phyloP scores from a whole-genome alignment of 805 yeast genomes.

The Pichia deserticola region DNA sequence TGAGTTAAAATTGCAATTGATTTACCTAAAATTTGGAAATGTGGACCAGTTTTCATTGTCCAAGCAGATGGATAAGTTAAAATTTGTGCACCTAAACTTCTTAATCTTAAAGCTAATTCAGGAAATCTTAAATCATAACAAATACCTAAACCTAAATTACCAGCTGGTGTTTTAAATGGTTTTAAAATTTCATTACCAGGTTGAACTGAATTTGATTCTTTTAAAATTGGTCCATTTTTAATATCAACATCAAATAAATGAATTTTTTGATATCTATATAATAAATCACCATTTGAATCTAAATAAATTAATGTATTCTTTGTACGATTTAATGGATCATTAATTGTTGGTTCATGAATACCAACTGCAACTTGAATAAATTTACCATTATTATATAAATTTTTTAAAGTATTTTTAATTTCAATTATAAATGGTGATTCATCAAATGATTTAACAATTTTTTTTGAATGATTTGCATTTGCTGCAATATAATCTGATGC shows the following conservation, averaged over 20 bases:
- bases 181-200: slow-evolving; percentile 53
- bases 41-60: slow-evolving; percentile 89
- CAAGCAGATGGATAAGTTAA: slow-evolving; percentile 87
- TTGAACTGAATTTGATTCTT: slow-evolving; percentile 73
- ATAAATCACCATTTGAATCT: slow-evolving; percentile 52
- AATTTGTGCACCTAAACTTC: slow-evolving; percentile 67
- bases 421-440: slow-evolving; percentile 35
- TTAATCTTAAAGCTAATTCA: slow-evolving; percentile 58
- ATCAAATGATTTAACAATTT: slow-evolving; percentile 44
- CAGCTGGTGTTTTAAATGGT: slow-evolving; percentile 55
- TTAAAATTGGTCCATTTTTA: slow-evolving; percentile 70
- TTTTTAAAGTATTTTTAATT: slow-evolving; percentile 39
- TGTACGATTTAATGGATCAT: slow-evolving; percentile 36
- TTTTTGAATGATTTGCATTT: slow-evolving; percentile 55
- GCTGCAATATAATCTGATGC: slow-evolving; percentile 84
- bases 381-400: slow-evolving; percentile 32
- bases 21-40: slow-evolving; percentile 74
- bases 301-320: slow-evolving; percentile 73
- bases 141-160: slow-evolving; percentile 62
- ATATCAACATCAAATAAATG: slow-evolving; percentile 88
- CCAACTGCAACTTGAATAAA: slow-evolving; percentile 72
- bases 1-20: slow-evolving; percentile 89
- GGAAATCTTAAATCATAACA: slow-evolving; percentile 90
- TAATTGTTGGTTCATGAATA: slow-evolving; percentile 65
- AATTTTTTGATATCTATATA: slow-evolving; percentile 70